A percentile compares a stretch with the other conserved stretches of the same genome.
These are phyloP conservation scores for Lactarius deliciosus DNA, from an alignment of 768 basidiomycete genomes.

Conservation along the genomic window DNA sequence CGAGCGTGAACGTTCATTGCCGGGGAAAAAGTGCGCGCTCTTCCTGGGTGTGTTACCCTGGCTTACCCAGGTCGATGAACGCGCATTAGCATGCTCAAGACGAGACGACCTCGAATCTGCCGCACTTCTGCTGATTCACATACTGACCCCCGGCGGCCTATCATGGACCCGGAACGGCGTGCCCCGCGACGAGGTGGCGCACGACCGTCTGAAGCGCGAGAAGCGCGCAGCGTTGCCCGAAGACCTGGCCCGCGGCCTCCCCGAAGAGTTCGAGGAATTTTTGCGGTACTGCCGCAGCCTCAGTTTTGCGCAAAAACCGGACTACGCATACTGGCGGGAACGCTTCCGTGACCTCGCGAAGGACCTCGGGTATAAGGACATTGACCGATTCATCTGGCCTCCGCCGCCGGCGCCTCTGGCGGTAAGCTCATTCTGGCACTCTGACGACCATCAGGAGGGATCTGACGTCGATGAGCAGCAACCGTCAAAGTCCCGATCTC, in stretches of 20 bases:
- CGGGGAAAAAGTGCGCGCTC: slow-evolving; percentile 58
- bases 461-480: slow-evolving; percentile 9
- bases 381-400: slow-evolving; percentile 72
- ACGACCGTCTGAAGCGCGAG: slow-evolving; percentile 60
- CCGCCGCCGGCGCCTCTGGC: slow-evolving; percentile 37
- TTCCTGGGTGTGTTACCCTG: not conserved
- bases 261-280: slow-evolving; percentile 74
- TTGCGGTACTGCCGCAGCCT: slow-evolving; percentile 68
- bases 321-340: slow-evolving; percentile 65
- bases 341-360: slow-evolving; percentile 62
- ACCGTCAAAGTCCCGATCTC: slow-evolving; percentile 31
- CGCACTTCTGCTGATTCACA: slow-evolving; percentile 77
- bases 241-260: slow-evolving; percentile 66
- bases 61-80: slow-evolving; percentile 8
- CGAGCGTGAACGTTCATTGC: slow-evolving; percentile 75
- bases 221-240: slow-evolving; percentile 63
- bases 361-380: slow-evolving; percentile 56
- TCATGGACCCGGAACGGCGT: slow-evolving; percentile 81
- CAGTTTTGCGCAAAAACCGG: slow-evolving; percentile 65
- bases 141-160: slow-evolving; percentile 73
- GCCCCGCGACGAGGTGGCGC: slow-evolving; percentile 64
- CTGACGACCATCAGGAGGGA: not conserved
- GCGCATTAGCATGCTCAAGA: slow-evolving; percentile 63
- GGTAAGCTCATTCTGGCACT: slow-evolving; percentile 31
- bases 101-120: slow-evolving; percentile 78